phyloP scores from a whole-genome alignment of 768 basidiomycete species.

The Kwoniella dendrophila region DNA sequence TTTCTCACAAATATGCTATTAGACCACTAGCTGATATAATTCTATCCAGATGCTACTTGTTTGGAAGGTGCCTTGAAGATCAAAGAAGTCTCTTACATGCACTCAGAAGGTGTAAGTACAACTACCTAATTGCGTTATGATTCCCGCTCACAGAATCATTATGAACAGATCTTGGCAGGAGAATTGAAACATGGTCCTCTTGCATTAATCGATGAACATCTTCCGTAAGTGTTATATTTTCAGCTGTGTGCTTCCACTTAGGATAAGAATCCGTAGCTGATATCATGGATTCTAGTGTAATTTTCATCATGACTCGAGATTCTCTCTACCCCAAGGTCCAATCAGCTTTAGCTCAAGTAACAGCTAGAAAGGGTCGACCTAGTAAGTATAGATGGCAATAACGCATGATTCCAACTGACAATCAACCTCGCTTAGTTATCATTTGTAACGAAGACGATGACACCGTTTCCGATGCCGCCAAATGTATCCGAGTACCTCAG shows the following conservation, averaged over 20 bases:
- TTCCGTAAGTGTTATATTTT: slow-evolving; percentile 62
- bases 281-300: slow-evolving; percentile 59
- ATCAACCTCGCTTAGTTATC: slow-evolving; percentile 64
- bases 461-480: slow-evolving; percentile 66
- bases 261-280: slow-evolving; percentile 1
- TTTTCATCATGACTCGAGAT: slow-evolving; percentile 99
- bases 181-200: slow-evolving; percentile 99
- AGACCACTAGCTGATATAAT: too few species aligned
- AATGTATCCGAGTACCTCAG: slow-evolving; percentile 91
- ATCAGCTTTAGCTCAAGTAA: slow-evolving; percentile 93
- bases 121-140: too few species aligned
- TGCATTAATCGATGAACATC: slow-evolving; percentile 96
- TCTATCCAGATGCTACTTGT: slow-evolving; percentile 81
- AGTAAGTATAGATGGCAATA: slow-evolving; percentile 41
- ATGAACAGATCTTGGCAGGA: slow-evolving; percentile 92
- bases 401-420: slow-evolving; percentile 8
- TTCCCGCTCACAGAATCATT: too few species aligned
- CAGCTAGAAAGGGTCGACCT: slow-evolving; percentile 86
- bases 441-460: slow-evolving; percentile 92
- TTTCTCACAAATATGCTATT: too few species aligned
- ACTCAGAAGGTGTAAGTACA: slow-evolving; percentile 58
- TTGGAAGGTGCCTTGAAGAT: slow-evolving; percentile 98
- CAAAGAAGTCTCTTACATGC: slow-evolving; percentile 92
- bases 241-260: not conserved
- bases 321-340: slow-evolving; percentile 98